These are phyloP conservation scores for Stephania cephalantha DNA, from an alignment of 164 flowering plant species.

Conservation along the genomic window DNA sequence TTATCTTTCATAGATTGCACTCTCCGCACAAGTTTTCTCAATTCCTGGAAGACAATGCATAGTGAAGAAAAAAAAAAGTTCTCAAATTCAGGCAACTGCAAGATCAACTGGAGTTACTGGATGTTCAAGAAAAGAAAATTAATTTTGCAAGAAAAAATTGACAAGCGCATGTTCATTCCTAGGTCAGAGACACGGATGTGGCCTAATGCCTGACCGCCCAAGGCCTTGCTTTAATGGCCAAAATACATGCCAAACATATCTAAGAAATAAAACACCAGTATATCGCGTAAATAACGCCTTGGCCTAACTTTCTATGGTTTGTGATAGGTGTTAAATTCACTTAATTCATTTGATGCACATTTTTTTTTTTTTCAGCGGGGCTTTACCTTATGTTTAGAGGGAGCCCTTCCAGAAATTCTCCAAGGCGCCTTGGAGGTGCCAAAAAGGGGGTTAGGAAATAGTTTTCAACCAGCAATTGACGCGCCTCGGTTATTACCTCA, in stretches of 20 bases:
- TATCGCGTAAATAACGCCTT: background rate
- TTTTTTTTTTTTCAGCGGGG: no score
- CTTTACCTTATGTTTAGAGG: no score
- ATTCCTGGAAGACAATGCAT: constrained; percentile 32
- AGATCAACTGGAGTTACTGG: no score
- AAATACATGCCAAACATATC: background rate
- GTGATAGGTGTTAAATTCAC: background rate
- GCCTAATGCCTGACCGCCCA: background rate
- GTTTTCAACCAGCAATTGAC: no score
- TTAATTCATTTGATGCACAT: background rate
- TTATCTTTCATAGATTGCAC: constrained; percentile 41
- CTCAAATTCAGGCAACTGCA: background rate
- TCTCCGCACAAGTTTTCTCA: constrained; percentile 60
- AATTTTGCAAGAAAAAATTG: background rate
- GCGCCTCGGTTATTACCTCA: no score
- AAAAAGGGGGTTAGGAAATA: no score
- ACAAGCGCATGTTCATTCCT: background rate
- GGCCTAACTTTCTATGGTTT: background rate
- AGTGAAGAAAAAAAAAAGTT: background rate
- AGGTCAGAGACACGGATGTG: background rate
- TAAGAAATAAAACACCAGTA: background rate
- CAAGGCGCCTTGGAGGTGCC: no score
- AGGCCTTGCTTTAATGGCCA: background rate
- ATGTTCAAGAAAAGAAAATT: no score
- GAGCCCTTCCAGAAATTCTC: no score